Evolutionary conservation across 2,329 filamentous ascomycete genomes (phyloP), one percentile per base, ranked within the genome.

Genomic region (Fusarium nelsonii): DNA sequence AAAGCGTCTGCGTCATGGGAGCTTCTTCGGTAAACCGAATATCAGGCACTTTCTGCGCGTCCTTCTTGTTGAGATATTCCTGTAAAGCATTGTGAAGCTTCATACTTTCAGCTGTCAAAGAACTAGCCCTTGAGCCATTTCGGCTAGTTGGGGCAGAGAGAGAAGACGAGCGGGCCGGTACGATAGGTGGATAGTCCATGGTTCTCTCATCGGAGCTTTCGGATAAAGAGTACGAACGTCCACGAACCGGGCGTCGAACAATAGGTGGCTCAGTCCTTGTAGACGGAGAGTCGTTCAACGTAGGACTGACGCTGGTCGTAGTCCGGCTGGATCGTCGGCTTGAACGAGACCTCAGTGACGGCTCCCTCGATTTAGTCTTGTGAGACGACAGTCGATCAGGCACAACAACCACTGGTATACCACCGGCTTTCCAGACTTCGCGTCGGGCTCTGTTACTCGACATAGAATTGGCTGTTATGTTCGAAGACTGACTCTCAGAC

Each of bases 61-160:
- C 50, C 50, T 71, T 74, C 56, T 70, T 68, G 18, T 58, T 46
- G 6, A 69, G 77, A 75, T 64, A 58, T 45, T 74, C 76, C 66
- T 70, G 74, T 62, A 69, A 73, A 69, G 80, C 80, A 68, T 86
- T 85, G 64, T 87, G 86, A n/a, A 85, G 83, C 58, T 84, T 84
- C 36, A 89, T 76, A 68, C 87, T 90, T 58, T 88, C 87, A 0
- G 85, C 79, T 7, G 87, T 89, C 59, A 90, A 74, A 1, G 88
- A 90, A 5, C 81, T 84, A 11, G 84, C 80, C 32, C 86, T 80
- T 12, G 85, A 88, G 8, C 75, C 80, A 69, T 88, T 88, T 40
- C 86, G 82, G 73, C 87, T 90, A 2, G 87, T 89, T 3, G 87
- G 86, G 3, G 88, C 88, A 5, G 88, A 90, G 9, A 90, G 79